Evolutionary conservation across 2,329 filamentous ascomycete genomes (phyloP), one percentile per base, ranked within the genome.

Genomic region (Ophiostoma sp.): DNA sequence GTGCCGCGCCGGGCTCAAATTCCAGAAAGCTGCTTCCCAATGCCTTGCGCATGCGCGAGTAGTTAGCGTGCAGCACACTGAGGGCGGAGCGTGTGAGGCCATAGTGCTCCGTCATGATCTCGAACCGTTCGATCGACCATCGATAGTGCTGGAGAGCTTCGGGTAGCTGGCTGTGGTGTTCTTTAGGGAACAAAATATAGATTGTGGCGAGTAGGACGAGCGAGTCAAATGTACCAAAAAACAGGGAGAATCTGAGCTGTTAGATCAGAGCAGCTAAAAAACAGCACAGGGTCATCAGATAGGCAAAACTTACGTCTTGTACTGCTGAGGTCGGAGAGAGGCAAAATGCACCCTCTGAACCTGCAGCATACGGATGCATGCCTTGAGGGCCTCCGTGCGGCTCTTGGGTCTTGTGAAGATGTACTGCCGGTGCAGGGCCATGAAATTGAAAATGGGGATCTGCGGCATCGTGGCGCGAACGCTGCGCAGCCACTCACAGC

Each of bases 171-270:
- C 84, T 82, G 2, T 76, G 74, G 68, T 86, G 82, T 72, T 87
- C 85, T 36, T 77, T 78, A 0, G 86, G 85, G 70, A 87, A 87
- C 8, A 88, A 74, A 45, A 88, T 87, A 73, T 84, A 87, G 44
- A 88, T 83, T 18, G 84, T 83, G 0, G 86, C 83, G 67, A 87
- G 79, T 68, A 88, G 79, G 16, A 88, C 84, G 27, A 87, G 82
- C 14, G 86, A 86, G 72, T 89, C 86, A 69, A 89, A 88, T 6
- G 84, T 87, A 66, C 84, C 85, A 66, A 87, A 87, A 74, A 88
- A 87, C 3, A 88, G 78, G 16, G 82, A 79, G 72, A 85, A 85
- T 9, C 55, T 58, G 55, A 8, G 14, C 7, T 38, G 9, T 58
- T 38, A 38, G 18, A 58, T 36, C 45, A 16, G 18, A 27, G 36